These are phyloP conservation scores for Podospora fimiseda DNA, from an alignment of 495 filamentous ascomycete species.

Conservation along the genomic window DNA sequence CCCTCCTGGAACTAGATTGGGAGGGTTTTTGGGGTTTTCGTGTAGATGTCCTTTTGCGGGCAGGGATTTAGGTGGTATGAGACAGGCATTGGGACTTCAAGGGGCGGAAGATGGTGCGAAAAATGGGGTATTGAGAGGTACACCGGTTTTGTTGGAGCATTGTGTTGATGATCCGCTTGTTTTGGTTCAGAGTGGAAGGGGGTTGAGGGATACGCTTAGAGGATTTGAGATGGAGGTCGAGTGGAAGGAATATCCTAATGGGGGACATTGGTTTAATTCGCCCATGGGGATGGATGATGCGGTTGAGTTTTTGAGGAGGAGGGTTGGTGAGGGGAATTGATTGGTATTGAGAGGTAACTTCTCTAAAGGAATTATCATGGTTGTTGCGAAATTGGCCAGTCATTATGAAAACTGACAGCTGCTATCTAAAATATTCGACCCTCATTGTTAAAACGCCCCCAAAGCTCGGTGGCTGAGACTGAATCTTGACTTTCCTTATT, in stretches of 20 bases:
- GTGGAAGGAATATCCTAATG: constrained; percentile 44
- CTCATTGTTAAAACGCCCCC: too few species aligned
- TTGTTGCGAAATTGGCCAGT: too few species aligned
- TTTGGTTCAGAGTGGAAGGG: constrained; percentile 34
- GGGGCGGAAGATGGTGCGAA: constrained; percentile 12
- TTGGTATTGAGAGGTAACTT: too few species aligned
- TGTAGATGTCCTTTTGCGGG: constrained; percentile 48
- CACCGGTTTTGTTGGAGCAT: constrained; percentile 48
- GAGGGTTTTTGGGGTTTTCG: constrained; percentile 48
- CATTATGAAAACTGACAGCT: too few species aligned
- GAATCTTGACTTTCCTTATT: too few species aligned
- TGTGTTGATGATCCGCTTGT: constrained; percentile 45
- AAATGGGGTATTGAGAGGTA: constrained; percentile 16
- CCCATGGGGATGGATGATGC: constrained; percentile 46
- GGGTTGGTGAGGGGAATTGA: too few species aligned
- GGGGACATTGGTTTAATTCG: constrained; percentile 52
- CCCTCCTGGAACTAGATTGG: constrained; percentile 6
- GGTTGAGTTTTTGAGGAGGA: constrained; percentile 31
- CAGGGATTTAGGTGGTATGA: constrained; percentile 14
- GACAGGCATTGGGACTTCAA: constrained; percentile 15
- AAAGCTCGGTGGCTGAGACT: too few species aligned
- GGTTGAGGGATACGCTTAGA: constrained; percentile 33
- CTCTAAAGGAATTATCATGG: too few species aligned
- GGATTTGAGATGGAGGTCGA: constrained; percentile 36
- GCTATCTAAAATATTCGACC: too few species aligned